These are phyloP conservation scores for Paragyromitra xinjiangensis DNA, from an alignment of 495 filamentous ascomycete species.

Conservation along the genomic window DNA sequence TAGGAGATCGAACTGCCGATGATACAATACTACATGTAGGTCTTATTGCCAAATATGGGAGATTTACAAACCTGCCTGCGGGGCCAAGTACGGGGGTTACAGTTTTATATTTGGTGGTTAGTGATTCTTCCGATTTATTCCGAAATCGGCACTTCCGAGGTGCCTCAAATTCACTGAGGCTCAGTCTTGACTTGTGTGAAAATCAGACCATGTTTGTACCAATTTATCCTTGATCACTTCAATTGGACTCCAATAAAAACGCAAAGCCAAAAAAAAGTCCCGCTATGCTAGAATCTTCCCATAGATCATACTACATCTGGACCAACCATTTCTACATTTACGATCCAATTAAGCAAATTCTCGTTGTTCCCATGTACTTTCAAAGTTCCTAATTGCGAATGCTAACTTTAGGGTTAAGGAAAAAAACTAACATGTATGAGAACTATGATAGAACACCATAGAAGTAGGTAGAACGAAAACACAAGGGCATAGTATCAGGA, in stretches of 20 bases:
- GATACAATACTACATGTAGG: no score
- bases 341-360: background rate
- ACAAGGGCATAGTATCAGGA: slow-evolving; percentile 53
- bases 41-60: no score
- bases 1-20: no score
- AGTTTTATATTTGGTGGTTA: background rate
- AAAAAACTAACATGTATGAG: background rate
- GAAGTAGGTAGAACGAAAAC: background rate
- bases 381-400: background rate
- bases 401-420: slow-evolving; percentile 2
- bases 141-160: no score
- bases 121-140: no score
- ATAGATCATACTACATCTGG: background rate
- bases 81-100: background rate
- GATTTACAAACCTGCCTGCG: no score
- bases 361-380: background rate
- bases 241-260: background rate
- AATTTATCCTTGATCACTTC: background rate
- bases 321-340: background rate
- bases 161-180: no score
- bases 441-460: background rate
- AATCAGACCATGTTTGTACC: background rate
- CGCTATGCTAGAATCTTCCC: background rate
- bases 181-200: background rate
- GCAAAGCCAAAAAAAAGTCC: background rate